These are phyloP conservation scores for Bauhinia variegata DNA, from an alignment of 306 rosid species.

Conservation along the genomic window DNA sequence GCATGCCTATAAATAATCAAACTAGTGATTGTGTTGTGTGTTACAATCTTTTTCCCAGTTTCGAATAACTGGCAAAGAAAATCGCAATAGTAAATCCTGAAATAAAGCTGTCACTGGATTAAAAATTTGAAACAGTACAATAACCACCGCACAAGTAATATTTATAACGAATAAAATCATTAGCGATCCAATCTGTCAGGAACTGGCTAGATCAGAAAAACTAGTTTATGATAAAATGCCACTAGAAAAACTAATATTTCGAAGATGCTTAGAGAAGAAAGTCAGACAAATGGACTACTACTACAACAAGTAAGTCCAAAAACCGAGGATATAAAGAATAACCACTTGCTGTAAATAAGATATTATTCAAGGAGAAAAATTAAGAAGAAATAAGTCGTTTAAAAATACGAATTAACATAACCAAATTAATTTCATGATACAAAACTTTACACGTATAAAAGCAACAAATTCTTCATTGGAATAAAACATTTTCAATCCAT, in stretches of 20 bases:
- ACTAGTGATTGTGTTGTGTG: no score
- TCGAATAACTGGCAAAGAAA: no score
- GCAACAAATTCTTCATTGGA: background rate
- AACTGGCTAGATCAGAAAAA: background rate
- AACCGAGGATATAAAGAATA: conserved; percentile 11
- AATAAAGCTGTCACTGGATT: no score
- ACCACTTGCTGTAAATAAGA: background rate
- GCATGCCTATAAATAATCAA: no score
- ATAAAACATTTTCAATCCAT: conserved; percentile 19
- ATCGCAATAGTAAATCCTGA: no score
- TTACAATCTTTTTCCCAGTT: no score
- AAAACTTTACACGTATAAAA: conserved; percentile 27
- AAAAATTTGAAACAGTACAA: no score
- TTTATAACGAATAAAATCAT: no score
- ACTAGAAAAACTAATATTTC: conserved; percentile 2
- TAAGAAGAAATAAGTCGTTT: background rate
- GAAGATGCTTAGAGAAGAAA: conserved; percentile 16
- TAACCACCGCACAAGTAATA: no score
- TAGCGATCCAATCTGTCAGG: no score
- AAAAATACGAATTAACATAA: conserved; percentile 5
- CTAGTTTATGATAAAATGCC: background rate
- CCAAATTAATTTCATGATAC: background rate
- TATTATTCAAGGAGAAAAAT: background rate
- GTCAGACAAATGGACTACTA: background rate
- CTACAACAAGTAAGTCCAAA: background rate